These are phyloP conservation scores for Plasmodium blacklocki DNA, from an alignment of 169 alveolate species.

Conservation along the genomic window DNA sequence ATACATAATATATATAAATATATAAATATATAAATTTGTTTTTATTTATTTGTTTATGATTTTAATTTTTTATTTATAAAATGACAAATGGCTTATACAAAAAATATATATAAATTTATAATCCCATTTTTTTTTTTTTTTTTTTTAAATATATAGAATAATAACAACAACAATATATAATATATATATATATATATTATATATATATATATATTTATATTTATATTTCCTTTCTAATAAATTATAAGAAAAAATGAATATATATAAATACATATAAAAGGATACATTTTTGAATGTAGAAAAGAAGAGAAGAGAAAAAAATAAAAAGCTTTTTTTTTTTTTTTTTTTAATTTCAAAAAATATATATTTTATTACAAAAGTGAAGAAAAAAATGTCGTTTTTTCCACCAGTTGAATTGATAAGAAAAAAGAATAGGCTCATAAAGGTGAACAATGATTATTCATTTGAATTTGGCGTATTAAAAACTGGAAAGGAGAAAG, in stretches of 20 bases:
- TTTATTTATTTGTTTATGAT: too few species aligned
- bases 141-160: too few species aligned
- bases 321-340: neutral
- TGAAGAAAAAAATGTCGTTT: conserved; percentile 26
- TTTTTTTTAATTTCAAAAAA: neutral
- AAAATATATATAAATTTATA: too few species aligned
- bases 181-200: too few species aligned
- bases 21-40: too few species aligned
- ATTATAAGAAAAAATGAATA: conserved; percentile 5
- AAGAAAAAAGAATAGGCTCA: conserved; percentile 12
- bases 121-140: too few species aligned
- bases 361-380: neutral
- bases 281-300: too few species aligned
- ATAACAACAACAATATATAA: too few species aligned
- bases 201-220: neutral
- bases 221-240: neutral
- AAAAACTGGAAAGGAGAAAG: conserved; percentile 16
- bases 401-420: conserved; percentile 28
- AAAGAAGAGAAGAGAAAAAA: too few species aligned
- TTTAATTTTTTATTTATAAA: too few species aligned
- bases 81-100: too few species aligned
- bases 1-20: too few species aligned
- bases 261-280: neutral
- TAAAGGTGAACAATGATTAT: conserved; percentile 4
- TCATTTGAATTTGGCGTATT: conserved; percentile 43